Evolutionary conservation across 192 early-diverging fungal genomes (phyloP).

Genomic region (Chytriomyces confervae): DNA sequence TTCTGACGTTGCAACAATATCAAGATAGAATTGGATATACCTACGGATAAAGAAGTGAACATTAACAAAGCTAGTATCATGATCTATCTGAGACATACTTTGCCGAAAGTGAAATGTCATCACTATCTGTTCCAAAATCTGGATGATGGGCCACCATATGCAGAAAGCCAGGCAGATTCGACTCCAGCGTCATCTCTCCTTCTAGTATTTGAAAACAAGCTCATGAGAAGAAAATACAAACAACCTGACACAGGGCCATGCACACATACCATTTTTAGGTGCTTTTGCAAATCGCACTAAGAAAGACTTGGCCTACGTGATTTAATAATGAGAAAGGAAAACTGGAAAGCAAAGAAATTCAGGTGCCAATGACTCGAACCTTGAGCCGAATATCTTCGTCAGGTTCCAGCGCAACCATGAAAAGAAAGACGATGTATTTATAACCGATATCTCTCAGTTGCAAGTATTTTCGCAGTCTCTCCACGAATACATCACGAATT

Average conservation of each 20-base stretch:
- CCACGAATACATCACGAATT: constrained; percentile 75
- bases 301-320: constrained; percentile 22
- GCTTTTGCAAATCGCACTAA: constrained; percentile 27
- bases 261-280: constrained; percentile 14
- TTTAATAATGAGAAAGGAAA: neutral
- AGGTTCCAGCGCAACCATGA: constrained; percentile 87
- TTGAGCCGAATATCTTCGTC: constrained; percentile 70
- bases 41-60: constrained; percentile 6
- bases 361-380: constrained; percentile 54
- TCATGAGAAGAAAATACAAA: constrained; percentile 1
- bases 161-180: constrained; percentile 64
- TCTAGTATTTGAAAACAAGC: neutral
- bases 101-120: constrained; percentile 60
- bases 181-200: constrained; percentile 58
- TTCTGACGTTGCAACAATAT: constrained; percentile 74
- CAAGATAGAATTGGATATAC: constrained; percentile 88
- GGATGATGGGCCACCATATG: constrained; percentile 85
- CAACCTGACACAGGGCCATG: neutral
- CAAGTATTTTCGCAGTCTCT: constrained; percentile 76
- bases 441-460: constrained; percentile 63
- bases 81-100: constrained; percentile 30
- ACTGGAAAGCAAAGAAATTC: neutral
- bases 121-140: constrained; percentile 64
- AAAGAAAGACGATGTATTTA: constrained; percentile 72
- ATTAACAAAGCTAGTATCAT: neutral